phyloP scores from a whole-genome alignment of 2,329 filamentous ascomycete species.

The Ceratocystis papillata region DNA sequence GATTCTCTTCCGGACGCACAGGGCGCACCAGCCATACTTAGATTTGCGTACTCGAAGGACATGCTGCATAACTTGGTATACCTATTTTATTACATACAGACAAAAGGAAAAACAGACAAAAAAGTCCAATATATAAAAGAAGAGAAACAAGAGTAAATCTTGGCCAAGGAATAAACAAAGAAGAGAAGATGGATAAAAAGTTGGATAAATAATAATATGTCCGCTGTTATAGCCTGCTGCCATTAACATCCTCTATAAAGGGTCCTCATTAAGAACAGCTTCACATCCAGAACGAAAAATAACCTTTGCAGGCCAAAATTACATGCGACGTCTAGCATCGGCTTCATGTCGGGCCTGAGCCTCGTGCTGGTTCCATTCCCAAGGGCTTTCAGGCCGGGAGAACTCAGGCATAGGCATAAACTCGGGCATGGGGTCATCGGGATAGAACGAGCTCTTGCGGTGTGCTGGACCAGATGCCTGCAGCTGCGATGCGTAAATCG shows the following conservation, averaged over 20 bases:
- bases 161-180: conserved; percentile 17
- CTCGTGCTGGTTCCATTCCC: conserved; percentile 17
- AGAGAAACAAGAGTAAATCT: conserved; percentile 9
- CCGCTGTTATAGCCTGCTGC: neutral
- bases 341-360: conserved; percentile 7
- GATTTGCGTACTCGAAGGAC: neutral
- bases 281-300: neutral
- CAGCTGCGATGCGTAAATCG: conserved; percentile 5
- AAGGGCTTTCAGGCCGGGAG: conserved; percentile 17
- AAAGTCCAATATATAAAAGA: conserved; percentile 13
- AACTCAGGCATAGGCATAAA: conserved; percentile 3
- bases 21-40: too few relatives aligned
- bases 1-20: too few relatives aligned
- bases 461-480: neutral
- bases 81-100: conserved; percentile 8
- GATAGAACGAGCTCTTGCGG: conserved; percentile 16
- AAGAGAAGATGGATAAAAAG: conserved; percentile 8
- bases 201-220: neutral
- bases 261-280: conserved; percentile 2
- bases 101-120: conserved; percentile 6
- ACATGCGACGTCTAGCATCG: conserved; percentile 5
- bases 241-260: neutral
- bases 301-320: neutral
- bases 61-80: neutral
- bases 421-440: neutral